Evolutionary conservation across 805 yeast species (phyloP).

Genomic region (Metschnikowia drakensbergensis): DNA sequence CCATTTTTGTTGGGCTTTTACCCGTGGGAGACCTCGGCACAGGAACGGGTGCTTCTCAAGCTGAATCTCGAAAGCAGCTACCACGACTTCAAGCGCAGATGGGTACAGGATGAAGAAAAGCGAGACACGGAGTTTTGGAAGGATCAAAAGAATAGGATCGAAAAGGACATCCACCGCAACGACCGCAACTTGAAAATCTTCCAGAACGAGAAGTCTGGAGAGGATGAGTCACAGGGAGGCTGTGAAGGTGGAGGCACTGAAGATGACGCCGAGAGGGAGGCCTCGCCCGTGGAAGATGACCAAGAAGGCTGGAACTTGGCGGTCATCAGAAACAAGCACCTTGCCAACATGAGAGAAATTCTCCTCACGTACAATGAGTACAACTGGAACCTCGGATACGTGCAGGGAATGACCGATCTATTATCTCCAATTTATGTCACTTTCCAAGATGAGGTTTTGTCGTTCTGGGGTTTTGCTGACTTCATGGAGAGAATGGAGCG

Average conservation of each 20-base stretch:
- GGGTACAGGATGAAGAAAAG: slow-evolving; percentile 56
- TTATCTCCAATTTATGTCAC: slow-evolving; percentile 76
- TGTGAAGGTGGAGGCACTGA: background rate
- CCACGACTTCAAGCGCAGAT: slow-evolving; percentile 61
- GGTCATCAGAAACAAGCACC: slow-evolving; percentile 70
- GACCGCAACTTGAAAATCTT: slow-evolving; percentile 75
- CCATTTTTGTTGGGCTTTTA: slow-evolving; percentile 74
- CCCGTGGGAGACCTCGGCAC: slow-evolving; percentile 80
- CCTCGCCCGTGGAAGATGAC: slow-evolving; percentile 17
- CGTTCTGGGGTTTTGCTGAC: slow-evolving; percentile 85
- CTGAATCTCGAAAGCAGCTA: slow-evolving; percentile 59
- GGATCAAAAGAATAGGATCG: slow-evolving; percentile 86
- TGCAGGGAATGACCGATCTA: slow-evolving; percentile 96
- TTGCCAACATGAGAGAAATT: slow-evolving; percentile 68
- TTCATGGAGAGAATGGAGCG: slow-evolving; percentile 96
- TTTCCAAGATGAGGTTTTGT: slow-evolving; percentile 64
- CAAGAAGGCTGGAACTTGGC: slow-evolving; percentile 56
- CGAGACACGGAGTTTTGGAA: slow-evolving; percentile 66
- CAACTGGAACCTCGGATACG: slow-evolving; percentile 84
- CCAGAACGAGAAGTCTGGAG: slow-evolving; percentile 35
- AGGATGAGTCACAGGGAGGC: slow-evolving; percentile 10
- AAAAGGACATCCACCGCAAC: slow-evolving; percentile 89
- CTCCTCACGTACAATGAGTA: slow-evolving; percentile 81
- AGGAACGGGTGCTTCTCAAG: slow-evolving; percentile 60
- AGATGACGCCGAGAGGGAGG: slow-evolving; percentile 15